Evolutionary conservation across 805 yeast genomes (phyloP).

Genomic region (Kodamaea restingae): DNA sequence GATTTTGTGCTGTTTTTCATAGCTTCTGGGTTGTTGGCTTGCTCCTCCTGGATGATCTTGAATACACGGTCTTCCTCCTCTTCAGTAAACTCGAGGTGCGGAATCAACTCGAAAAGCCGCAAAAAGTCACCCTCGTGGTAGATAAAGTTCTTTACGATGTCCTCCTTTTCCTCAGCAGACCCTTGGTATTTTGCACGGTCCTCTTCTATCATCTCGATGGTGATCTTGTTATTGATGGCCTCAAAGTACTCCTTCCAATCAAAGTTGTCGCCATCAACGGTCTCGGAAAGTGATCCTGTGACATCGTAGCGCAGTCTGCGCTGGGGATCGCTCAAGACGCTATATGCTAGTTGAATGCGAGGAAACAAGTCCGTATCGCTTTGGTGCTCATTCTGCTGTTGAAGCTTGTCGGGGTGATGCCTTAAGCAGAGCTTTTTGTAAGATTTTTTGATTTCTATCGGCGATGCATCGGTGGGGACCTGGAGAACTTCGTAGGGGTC

Average conservation of each 20-base stretch:
- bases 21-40: constrained; percentile 28
- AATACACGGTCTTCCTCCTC: constrained; percentile 62
- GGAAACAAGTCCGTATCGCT: constrained; percentile 46
- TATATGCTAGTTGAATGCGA: constrained; percentile 69
- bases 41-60: constrained; percentile 40
- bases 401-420: constrained; percentile 28
- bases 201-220: constrained; percentile 62
- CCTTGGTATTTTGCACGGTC: constrained; percentile 64
- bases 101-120: constrained; percentile 65
- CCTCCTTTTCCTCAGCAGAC: constrained; percentile 55
- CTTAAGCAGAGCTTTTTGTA: constrained; percentile 24
- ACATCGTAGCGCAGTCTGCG: constrained; percentile 58
- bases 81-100: constrained; percentile 64
- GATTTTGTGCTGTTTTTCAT: constrained; percentile 30
- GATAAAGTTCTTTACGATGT: constrained; percentile 56
- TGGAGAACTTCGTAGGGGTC: constrained; percentile 60
- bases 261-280: constrained; percentile 34
- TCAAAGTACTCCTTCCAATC: constrained; percentile 59
- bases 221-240: constrained; percentile 46
- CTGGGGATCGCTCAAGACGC: constrained; percentile 56
- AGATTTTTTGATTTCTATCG: constrained; percentile 57
- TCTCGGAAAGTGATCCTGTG: constrained; percentile 58
- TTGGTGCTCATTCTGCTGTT: constrained; percentile 14
- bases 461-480: constrained; percentile 38
- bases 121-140: constrained; percentile 66